Base-by-base conservation (phyloP, 2,329 filamentous ascomycete species). In the Monosporascus sp. region DNA sequence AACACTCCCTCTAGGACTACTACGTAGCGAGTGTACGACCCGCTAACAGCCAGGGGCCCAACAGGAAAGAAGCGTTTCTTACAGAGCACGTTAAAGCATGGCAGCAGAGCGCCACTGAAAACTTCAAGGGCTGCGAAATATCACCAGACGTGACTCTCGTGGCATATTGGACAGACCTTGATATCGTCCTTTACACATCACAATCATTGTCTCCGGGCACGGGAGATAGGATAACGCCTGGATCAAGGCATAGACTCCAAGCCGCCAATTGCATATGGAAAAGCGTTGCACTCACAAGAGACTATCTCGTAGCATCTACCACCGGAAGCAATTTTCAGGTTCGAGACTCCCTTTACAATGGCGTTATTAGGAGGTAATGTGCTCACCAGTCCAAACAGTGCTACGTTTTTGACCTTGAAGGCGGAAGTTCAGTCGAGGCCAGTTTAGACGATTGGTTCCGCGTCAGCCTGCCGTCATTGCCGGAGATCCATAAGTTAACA, bases 101-200 rank as follows among this genome's bases (percentile, higher is more conserved):
- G 58, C 50, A 52, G 22, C 40, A 61, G 35, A 56, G 52, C 20
- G 35, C 48, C 41, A 49, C 51, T 31, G 53, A 61, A 17, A 58
- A 56, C 16, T 63, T 63, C 53, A 68, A 67, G 49, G 63, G 62
- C 20, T 65, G 64, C 26, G 59, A 55, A 8, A 65, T 68, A 27
- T 65, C 66, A 2, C 64, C 63, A 3, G 58, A 60, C 38, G 65
- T 60, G 14, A 59, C 54, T 22, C 52, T 61, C 5, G 53, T 67
- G 37, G 66, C 59, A 1, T 68, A 65, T 48, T 68, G 66, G 63
- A 67, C 58, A 3, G 64, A 67, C 35, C 51, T 37, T 40, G 63
- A 62, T 37, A 63, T 68, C 35, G 57, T 52, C 24, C 52, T 68
- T 6, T 68, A 63, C 48, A 66, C 62, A 4, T 60, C 60, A 6